Percentiles rank a stretch among this genome's conserved stretches.
Conservation (phyloP, 202 grass and related monocot genomes). For the Digitaria exilis region DNA sequence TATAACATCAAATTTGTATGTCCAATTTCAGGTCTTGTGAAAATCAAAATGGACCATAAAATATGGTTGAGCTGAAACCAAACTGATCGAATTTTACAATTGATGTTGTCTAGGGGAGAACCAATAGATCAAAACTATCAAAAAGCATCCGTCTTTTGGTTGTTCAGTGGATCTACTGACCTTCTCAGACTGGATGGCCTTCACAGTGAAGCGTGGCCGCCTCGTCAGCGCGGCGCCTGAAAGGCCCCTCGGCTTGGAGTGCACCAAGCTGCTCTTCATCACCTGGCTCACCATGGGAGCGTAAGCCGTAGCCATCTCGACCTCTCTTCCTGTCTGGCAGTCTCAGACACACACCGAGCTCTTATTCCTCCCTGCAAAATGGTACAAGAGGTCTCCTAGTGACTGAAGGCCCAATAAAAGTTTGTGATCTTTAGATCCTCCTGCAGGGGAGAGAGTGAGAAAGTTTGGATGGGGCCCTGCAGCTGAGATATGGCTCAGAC, state of each 20-base stretch:
- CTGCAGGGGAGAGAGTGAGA: background rate
- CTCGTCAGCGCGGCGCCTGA: slow-evolving; percentile 53
- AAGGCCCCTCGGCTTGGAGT: slow-evolving; percentile 56
- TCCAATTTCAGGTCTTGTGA: background rate
- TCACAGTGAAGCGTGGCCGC: slow-evolving; percentile 69
- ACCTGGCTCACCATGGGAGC: slow-evolving; percentile 89
- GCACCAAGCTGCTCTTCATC: slow-evolving; percentile 53
- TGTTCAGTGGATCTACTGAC: slow-evolving; percentile 29
- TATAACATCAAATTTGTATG: background rate
- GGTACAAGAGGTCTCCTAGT: background rate
- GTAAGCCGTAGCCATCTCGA: slow-evolving; percentile 72
- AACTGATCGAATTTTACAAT: too few species aligned
- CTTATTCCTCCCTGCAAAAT: slow-evolving; percentile 22
- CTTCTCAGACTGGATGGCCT: slow-evolving; percentile 81
- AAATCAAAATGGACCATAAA: background rate
- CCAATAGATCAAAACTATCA: too few species aligned
- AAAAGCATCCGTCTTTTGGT: too few species aligned
- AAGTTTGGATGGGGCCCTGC: slow-evolving; percentile 19
- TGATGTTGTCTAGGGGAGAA: too few species aligned
- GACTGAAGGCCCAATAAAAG: background rate
- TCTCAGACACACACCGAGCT: background rate
- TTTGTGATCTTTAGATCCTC: slow-evolving; percentile 37
- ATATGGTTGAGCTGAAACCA: background rate
- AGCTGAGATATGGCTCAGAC: slow-evolving; percentile 38
- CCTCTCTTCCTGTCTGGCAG: background rate